Base-by-base conservation (phyloP, 2,329 filamentous ascomycete genomes). In the Juglanconis sp. region DNA sequence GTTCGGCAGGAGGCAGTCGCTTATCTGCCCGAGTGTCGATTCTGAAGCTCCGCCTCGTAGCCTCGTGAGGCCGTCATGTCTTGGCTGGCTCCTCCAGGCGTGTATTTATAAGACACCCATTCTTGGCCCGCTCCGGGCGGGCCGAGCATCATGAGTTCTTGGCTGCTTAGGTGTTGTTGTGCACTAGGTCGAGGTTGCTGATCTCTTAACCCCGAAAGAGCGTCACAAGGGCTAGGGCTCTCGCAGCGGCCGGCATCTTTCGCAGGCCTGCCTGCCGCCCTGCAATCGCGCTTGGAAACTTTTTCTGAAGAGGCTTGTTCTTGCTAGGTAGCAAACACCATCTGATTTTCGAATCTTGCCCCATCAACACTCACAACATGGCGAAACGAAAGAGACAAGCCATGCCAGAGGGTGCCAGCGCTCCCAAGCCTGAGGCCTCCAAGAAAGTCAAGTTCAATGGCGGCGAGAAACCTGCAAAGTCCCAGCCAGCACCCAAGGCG, bases 351-450 rank as follows among this genome's bases (percentile, higher is more conserved):
- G 3, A 1, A 5, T 15, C 9, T 24, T 11, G 11, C 30, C 17
- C 30, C 48, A 24, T 2, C 2, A 42, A 30, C 15, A 42, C 32
- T 13, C 24, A 31, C 54, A 55, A 9, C 36, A 70, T 72, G 69
- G 70, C 66, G 5, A 72, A 71, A 61, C 66, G 70, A 58, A 72
- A 72, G 64, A 66, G 68, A 65, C 68, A 69, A 46, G 60, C 57
- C n/a, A 66, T 59, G 15, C 48, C 64, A 2, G 64, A 64, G 32
- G 62, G 56, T 31, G 64, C 64, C 6, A 40, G 55, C 17, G 49
- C 49, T 10, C 61, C 59, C 17, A 62, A 64, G 48, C 36, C 59
- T 9, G 40, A 58, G 11, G 34, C 35, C 5, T 35, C 40, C 30
- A 64, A 65, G 17, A 50, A 56, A 40, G 5, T 57, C 40, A 60